Base-by-base conservation (phyloP, 2,329 filamentous ascomycete species). In the Alternaria arbusti region DNA sequence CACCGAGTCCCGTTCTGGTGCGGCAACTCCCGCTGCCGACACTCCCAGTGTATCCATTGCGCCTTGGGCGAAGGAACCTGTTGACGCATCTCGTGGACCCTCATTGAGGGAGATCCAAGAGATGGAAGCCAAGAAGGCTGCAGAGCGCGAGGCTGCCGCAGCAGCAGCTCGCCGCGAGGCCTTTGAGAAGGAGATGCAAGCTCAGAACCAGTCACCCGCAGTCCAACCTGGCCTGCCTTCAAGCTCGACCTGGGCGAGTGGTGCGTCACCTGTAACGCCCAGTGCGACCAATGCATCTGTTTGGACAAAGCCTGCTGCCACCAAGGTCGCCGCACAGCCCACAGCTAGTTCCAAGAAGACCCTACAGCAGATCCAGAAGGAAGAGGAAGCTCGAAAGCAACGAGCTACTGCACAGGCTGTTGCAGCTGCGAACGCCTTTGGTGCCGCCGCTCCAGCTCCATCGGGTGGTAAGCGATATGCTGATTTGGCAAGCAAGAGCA, bases 31-130 rank as follows among this genome's bases (percentile, higher is more conserved):
- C 28, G 84, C 87, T 0, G 82, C 86, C 26, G 89, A 91, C 56
- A 87, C 87, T 2, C 86, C 87, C 7, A 85, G 86, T 54, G 86
- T 94, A 5, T 93, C 95, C 0, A 83, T 97, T 69, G 96, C 96
- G 0, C 96, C 96, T 0, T 99, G 96, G 96, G 96, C 96, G 6
- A 96, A 96, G 79, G 94, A 98, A 68, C 87, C 87, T 3, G 82
- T 84, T 44, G 90, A 91, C 52, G 82, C 85, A 6, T 89, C 92
- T 44, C 96, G 92, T 80, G 94, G 94, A 0, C 96, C 95, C 3
- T 97, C 94, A 64, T 84, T 99, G 66, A 97, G 94, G 82, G 94
- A 99, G 77, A 99, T 99, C 23, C 96, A 99, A 79, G 95, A 97
- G 79, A 91, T 93, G 5, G 96, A 99, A 79, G 95, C 95, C 36